These are phyloP conservation scores for Cairneyella variabilis DNA, from an alignment of 495 filamentous ascomycete species.

Conservation along the genomic window DNA sequence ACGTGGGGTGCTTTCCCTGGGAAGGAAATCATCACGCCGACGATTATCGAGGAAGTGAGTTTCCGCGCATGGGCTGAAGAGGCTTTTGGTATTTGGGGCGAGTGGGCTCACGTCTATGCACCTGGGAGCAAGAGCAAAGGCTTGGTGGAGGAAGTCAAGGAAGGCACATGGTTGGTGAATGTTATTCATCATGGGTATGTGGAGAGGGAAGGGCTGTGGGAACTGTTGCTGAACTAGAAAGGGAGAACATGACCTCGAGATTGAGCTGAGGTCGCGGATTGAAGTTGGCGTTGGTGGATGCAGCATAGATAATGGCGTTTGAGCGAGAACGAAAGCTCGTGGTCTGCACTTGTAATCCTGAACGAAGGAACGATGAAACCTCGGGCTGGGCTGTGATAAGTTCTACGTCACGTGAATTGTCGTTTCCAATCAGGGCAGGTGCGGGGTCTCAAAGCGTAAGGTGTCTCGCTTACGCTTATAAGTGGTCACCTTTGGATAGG, in stretches of 20 bases:
- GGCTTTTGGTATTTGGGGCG: constrained; percentile 90
- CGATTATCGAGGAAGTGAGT: constrained; percentile 94
- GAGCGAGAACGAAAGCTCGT: no score
- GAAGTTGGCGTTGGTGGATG: no score
- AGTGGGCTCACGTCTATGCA: constrained; percentile 82
- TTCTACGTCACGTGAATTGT: no score
- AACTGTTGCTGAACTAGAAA: constrained; percentile 35
- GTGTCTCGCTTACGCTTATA: not conserved
- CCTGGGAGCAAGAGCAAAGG: constrained; percentile 42
- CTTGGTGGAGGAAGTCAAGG: constrained; percentile 60
- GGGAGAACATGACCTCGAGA: not conserved
- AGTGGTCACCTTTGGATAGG: not conserved
- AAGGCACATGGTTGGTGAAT: constrained; percentile 82
- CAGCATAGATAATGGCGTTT: no score
- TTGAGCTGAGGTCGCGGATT: not conserved
- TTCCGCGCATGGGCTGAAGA: constrained; percentile 96
- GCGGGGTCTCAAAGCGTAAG: no score
- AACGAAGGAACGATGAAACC: no score
- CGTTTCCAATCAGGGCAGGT: no score
- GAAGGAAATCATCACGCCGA: constrained; percentile 96
- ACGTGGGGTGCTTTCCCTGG: constrained; percentile 96
- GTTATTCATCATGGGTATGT: constrained; percentile 84
- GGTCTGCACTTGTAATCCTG: no score
- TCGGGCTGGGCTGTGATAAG: no score
- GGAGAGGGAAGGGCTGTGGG: constrained; percentile 62